Evolutionary conservation across 495 filamentous ascomycete species (phyloP), one percentile per base, ranked within the genome.

Genomic region (Xylaria intraflava): DNA sequence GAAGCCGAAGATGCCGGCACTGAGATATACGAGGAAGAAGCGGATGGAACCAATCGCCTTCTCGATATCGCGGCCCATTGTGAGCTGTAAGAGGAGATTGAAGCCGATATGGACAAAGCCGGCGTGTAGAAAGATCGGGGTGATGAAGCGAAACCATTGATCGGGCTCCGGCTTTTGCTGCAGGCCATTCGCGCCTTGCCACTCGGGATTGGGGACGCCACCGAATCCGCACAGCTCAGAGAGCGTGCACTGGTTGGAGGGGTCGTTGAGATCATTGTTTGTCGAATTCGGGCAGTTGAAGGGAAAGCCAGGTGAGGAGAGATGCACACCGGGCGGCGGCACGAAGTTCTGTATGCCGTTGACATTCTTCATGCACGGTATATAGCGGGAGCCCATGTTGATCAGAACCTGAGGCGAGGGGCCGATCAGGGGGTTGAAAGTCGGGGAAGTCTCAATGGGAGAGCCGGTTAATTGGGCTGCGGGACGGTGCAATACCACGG

Each of bases 71-170:
- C 81, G 78, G 12, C 89, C 94, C 56, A 96, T 79, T 2, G 84
- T 87, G 57, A 95, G 69, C 65, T 98, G 93, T 7, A 95, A 79
- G 3, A 96, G 75, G 73, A 97, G 77, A 66, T 98, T 98, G 79
- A 96, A 96, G 11, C 80, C 85, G 53, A 98, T 95, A 70, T 98
- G 93, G 57, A 98, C 81, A 38, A 98, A 70, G 5, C 93, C 93
- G 23, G 87, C 89, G 62, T 98, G 93, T 55, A 96, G 68, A 74
- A 98, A 98, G 51, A 98, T 97, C 41, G 93, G 93, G 16, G 84
- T 72, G 65, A 98, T 96, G 72, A 98, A 96, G 46, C 93, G 84
- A 65, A 81, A 98, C 93, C 93, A 97, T 66, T 98, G 93, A 61
- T 96, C 84, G 14, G 93, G 93, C 48, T 76, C 69, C n/a, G 74